Evolutionary conservation across 768 basidiomycete genomes (phyloP), one percentile per base, ranked within the genome.

Genomic region (Leccinum longicurvipes): DNA sequence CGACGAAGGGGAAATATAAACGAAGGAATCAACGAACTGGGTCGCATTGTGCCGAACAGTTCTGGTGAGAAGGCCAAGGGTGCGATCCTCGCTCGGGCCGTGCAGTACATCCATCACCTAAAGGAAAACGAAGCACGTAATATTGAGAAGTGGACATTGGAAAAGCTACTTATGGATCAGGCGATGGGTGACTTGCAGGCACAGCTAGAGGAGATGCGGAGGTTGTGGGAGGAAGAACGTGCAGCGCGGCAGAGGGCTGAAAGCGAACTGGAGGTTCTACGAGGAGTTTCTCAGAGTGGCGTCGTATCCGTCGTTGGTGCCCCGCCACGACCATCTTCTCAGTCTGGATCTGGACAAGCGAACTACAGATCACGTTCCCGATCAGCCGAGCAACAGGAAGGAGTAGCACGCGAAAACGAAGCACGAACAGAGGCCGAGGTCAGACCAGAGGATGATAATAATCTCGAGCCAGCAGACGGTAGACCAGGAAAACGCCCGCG

Each of bases 1-100:
- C 84, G 93, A 34, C 87, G 96, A 51, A 81, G 96, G 47, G 94
- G 94, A 17, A 93, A 93, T 62, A 98, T 99, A 74, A 97, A 96
- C 73, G 90, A 95, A 59, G 95, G 95, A 0, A 97, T 99, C 75
- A 93, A 90, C 66, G 89, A 91, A 63, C 85, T 98, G 15, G 88
- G 89, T 0, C 82, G 86, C 0, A 90, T 95, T 62, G 87, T 98
- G 10, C 95, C 95, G 4, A 89, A 86, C 61, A 89, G 86, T 25
- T 85, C 88, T 0, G 90, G 91, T 28, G 91, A 93, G 69, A 91
- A 89, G 64, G 87, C 89, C 51, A 97, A 98, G 67, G 91, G 93
- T 19, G 89, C 89, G 3, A 89, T 98, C 59, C 85, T 98, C 21
- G 78, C 83, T 3, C 88, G 89, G 31, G 93, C 94, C 2, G 93